Base-by-base conservation (phyloP, 257 asterid species). In the Solanum clarkiae region DNA sequence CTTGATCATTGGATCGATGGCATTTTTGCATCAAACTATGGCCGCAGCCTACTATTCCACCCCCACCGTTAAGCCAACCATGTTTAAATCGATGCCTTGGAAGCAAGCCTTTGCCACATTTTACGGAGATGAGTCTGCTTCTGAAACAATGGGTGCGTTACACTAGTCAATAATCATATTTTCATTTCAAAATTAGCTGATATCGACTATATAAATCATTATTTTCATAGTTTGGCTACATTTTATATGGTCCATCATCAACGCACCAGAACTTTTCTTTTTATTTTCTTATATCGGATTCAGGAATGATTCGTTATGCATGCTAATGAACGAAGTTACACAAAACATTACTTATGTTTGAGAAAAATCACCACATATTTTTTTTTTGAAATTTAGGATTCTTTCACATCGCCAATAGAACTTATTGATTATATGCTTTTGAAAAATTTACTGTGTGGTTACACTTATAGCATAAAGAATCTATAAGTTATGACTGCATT, bases 51-150 rank as follows among this genome's bases (percentile, higher is more conserved):
- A 84, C 53, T 70, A 89, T 83, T 36, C 74, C 5, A 13, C 86
- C 2, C 88, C 89, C 4, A 45, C 81, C n/a, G 69, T 86, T 7
- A 44, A 81, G 13, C 82, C 89, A 4, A 68, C 75, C 4, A 88
- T 13, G 3, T 92, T 90, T 83, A 85, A 32, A 45, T 83, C 93
- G 40, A 88, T 88, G 15, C 66, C 87, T 10, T 91, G 95, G 96
- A 80, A 89, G 72, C 88, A 68, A 72, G 96, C 96, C 59, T 84
- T 82, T 86, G 98, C 96, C 57, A 94, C 96, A 2, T 94, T 94
- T 84, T 94, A 94, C 1, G 98, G 98, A 10, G 96, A 94, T 14
- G 93, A 92, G 63, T 72, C 93, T 3, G 96, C 94, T 75, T 91
- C 95, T 5, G 94, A 49, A 8, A 94, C 94, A 20, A 89, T 90